Percentiles rank a stretch among this genome's conserved stretches.
Conservation (phyloP, 1,284 basidiomycete species). For the Acaromyces ingoldii region DNA sequence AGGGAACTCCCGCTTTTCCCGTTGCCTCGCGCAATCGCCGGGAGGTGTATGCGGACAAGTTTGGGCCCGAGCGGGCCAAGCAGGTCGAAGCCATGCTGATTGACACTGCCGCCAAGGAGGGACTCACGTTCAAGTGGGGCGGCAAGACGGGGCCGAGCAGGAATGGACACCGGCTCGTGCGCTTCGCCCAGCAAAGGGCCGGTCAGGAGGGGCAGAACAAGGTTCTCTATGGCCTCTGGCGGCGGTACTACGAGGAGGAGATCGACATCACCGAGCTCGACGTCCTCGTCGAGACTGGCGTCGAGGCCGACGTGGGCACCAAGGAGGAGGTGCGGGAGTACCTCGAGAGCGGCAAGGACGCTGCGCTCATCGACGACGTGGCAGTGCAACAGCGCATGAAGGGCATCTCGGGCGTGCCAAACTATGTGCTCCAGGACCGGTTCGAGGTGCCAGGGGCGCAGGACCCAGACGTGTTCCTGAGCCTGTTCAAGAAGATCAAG, state of each 20-base stretch:
- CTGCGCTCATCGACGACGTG: not conserved
- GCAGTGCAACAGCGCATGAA: not conserved
- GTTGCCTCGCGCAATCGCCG: not conserved
- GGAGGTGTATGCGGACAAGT: conserved; percentile 1
- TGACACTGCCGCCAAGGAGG: not conserved
- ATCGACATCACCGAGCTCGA: not conserved
- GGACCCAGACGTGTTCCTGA: not conserved
- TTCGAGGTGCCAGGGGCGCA: not conserved
- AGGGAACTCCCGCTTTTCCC: not conserved
- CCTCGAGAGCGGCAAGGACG: not conserved
- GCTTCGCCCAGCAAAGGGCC: not conserved
- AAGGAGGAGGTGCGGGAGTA: not conserved
- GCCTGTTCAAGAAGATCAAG: not conserved
- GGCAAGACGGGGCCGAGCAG: not conserved
- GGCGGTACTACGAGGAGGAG: not conserved
- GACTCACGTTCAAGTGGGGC: not conserved
- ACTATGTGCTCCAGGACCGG: not conserved
- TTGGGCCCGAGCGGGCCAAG: not conserved
- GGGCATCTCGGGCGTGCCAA: not conserved
- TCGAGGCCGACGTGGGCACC: not conserved
- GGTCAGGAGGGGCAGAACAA: not conserved
- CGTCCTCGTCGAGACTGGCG: not conserved
- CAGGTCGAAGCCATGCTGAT: not conserved
- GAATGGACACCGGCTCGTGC: not conserved
- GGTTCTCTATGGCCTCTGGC: not conserved